Conservation (phyloP, 2,329 filamentous ascomycete genomes). For the Emergomyces africanus region DNA sequence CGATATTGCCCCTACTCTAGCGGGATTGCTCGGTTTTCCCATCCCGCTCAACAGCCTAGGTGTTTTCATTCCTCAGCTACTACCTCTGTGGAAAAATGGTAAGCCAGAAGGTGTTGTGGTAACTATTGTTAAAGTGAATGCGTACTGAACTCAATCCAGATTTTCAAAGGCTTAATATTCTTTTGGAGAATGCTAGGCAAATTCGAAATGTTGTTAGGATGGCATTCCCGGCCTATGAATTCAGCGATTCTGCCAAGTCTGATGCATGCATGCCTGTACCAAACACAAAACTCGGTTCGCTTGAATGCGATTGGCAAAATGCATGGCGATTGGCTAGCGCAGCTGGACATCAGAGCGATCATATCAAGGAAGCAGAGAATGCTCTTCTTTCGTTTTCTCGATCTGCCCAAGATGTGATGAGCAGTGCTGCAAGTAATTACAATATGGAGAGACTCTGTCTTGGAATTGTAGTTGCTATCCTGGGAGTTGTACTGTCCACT, state of each 20-base stretch:
- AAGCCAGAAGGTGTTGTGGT: conserved; percentile 15
- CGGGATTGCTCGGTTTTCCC: conserved; percentile 74
- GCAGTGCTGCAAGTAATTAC: conserved; percentile 86
- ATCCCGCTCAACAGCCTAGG: conserved; percentile 83
- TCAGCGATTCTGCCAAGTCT: conserved; percentile 20
- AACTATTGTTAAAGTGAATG: conserved; percentile 7
- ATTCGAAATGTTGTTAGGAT: conserved; percentile 65
- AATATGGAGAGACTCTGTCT: conserved; percentile 44
- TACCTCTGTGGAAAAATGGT: conserved; percentile 63
- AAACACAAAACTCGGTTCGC: conserved; percentile 35
- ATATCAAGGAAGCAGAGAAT: conserved; percentile 14
- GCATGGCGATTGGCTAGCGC: conserved; percentile 14
- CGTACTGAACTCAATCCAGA: conserved; percentile 18
- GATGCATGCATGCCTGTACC: conserved; percentile 14
- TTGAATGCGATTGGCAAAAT: conserved; percentile 58
- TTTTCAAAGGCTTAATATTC: conserved; percentile 50
- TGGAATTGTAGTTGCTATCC: conserved; percentile 24
- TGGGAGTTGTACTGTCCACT: conserved; percentile 32
- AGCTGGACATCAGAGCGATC: conserved; percentile 3
- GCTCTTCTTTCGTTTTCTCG: conserved; percentile 46
- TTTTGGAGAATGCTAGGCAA: conserved; percentile 68
- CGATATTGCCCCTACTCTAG: conserved; percentile 81
- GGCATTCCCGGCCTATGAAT: conserved; percentile 50
- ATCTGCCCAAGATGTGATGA: conserved; percentile 66
- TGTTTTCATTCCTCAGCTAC: conserved; percentile 66